Percentiles rank a stretch among this genome's conserved stretches.
Conservation (phyloP, 2,329 filamentous ascomycete species). For the Neurospora crassa region DNA sequence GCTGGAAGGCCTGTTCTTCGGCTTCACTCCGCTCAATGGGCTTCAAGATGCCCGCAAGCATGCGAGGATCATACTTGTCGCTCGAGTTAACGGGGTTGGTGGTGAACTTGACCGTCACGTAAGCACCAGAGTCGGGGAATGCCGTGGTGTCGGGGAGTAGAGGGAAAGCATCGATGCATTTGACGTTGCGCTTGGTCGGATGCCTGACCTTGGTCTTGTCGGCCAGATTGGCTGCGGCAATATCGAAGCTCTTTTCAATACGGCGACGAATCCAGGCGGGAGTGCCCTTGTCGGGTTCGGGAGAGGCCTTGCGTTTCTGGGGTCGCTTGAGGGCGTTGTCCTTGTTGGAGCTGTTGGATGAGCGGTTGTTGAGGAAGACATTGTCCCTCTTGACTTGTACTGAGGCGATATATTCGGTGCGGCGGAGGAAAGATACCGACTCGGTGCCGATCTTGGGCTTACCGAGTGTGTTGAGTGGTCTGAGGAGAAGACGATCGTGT, state of each 20-base stretch:
- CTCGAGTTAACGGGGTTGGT: conserved; percentile 50
- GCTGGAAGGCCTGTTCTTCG: conserved; percentile 42
- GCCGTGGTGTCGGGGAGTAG: conserved; percentile 56
- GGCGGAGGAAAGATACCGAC: conserved; percentile 84
- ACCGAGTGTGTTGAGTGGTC: conserved; percentile 73
- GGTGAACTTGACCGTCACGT: conserved; percentile 60
- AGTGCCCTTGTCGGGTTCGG: conserved; percentile 49
- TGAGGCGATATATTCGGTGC: conserved; percentile 88
- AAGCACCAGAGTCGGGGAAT: conserved; percentile 61
- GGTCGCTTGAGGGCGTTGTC: conserved; percentile 25
- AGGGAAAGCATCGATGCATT: conserved; percentile 49
- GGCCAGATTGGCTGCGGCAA: conserved; percentile 43
- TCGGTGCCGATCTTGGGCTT: conserved; percentile 70
- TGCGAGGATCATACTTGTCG: conserved; percentile 47
- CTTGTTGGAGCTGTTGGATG: conserved; percentile 20
- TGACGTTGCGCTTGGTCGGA: conserved; percentile 48
- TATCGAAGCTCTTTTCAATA: conserved; percentile 53
- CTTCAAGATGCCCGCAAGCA: conserved; percentile 51
- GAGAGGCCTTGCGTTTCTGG: conserved; percentile 40
- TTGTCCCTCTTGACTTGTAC: conserved; percentile 39
- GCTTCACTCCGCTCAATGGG: conserved; percentile 47
- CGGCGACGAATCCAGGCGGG: conserved; percentile 58
- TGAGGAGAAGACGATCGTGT: conserved; percentile 73
- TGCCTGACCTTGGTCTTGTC: conserved; percentile 46
- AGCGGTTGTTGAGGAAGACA: conserved; percentile 22